Base-by-base conservation (phyloP, 768 basidiomycete genomes). In the Macrocybe gigantea region DNA sequence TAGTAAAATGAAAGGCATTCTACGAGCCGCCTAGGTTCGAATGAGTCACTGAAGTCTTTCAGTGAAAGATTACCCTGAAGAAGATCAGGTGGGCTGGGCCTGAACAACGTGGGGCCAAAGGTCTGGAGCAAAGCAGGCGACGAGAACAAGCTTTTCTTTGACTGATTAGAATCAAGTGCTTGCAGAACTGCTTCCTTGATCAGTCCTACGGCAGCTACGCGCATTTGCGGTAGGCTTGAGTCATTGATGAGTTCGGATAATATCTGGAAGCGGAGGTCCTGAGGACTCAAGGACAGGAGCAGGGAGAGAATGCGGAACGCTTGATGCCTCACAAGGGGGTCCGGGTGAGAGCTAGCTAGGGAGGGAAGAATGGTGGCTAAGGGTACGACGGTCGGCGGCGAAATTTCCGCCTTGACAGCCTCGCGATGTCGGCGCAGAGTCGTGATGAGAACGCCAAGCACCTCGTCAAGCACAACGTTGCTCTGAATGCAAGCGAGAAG, bases 1-100 rank as follows among this genome's bases (percentile, higher is more conserved):
- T 84, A 88, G 57, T 83, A 85, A 44, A 89, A 71, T 12, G 79
- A 77, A 5, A 91, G 65, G 51, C 77, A 80, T 51, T 88, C 85
- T 0, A 76, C 71, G 15, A 91, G 66, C 37, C 88, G 69, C 14
- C 72, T 55, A n/a, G 80, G 67, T 55, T 89, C 88, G 7, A 74
- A 64, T 0, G 76, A 77, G 22, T 77, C 69, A 32, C 75, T 65
- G 11, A 88, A 67, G 35, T 77, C 75, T 10, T 70, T 62, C 5
- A 75, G 55, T 0, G 74, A 59, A 10, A 63, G 61, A 22, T 55
- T 40, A 7, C 60, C 50, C 9, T 52, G 49, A 31, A 88, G 75
- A 11, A 82, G 61, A 50, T 79, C 77, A 0, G 72, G 68, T 0
- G 84, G 80, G 47, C 75, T 71, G 0, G 82, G 72, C 15, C 70